These are phyloP conservation scores for Tardiomyces depauwii DNA, from an alignment of 1,139 yeast species.

Conservation along the genomic window DNA sequence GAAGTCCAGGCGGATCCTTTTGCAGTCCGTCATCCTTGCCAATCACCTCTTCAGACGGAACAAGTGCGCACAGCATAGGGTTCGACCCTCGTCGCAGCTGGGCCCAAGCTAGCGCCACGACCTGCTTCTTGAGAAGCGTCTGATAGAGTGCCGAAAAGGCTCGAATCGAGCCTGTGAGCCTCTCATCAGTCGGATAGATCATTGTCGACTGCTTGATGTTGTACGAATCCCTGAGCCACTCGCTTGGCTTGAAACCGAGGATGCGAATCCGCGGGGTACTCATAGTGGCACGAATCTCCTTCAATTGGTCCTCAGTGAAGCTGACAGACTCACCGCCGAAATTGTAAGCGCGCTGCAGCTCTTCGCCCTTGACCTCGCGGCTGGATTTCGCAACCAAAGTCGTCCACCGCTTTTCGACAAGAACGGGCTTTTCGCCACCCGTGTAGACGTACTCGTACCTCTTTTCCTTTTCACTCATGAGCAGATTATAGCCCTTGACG, in stretches of 20 bases:
- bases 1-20: conserved; percentile 24
- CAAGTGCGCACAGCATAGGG: conserved; percentile 50
- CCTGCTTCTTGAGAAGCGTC: conserved; percentile 38
- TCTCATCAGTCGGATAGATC: conserved; percentile 46
- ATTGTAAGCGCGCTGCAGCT: conserved; percentile 28
- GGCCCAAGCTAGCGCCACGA: conserved; percentile 68
- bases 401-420: conserved; percentile 42
- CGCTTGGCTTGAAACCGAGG: conserved; percentile 51
- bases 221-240: conserved; percentile 27
- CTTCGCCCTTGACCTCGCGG: conserved; percentile 29
- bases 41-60: conserved; percentile 36
- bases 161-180: conserved; percentile 48
- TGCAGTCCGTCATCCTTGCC: conserved; percentile 9
- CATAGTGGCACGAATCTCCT: conserved; percentile 25
- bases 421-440: conserved; percentile 38
- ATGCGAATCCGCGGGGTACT: conserved; percentile 38
- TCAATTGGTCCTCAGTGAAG: conserved; percentile 28
- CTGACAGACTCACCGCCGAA: conserved; percentile 37
- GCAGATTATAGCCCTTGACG: conserved; percentile 60
- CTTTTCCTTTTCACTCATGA: conserved; percentile 40
- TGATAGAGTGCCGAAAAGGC: conserved; percentile 62
- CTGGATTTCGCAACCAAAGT: conserved; percentile 33
- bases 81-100: conserved; percentile 41
- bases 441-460: conserved; percentile 39
- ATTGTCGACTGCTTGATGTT: conserved; percentile 47